Percentiles rank a stretch among this genome's conserved stretches.
Evolutionary conservation across 73 alveolate genomes (phyloP).

Genomic region (Paramecium octaurelia): DNA sequence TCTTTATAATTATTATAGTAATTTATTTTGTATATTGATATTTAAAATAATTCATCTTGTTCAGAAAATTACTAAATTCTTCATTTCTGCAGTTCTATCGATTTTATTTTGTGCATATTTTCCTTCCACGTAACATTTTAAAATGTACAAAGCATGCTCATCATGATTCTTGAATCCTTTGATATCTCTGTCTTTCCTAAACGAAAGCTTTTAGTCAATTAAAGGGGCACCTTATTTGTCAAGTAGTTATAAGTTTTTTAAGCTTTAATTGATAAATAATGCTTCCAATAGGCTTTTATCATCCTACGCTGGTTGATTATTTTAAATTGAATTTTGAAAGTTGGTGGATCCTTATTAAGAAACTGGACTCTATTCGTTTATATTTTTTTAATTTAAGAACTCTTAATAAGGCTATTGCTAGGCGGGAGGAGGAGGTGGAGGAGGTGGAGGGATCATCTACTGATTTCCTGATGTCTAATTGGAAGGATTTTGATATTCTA

Average conservation of each 20-base stretch:
- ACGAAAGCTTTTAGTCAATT: background rate
- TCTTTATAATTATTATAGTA: background rate
- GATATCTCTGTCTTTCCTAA: background rate
- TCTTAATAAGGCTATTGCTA: background rate
- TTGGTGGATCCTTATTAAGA: background rate
- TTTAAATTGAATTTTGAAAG: background rate
- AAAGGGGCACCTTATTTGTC: background rate
- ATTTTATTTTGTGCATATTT: background rate
- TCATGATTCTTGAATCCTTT: background rate
- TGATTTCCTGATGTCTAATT: background rate
- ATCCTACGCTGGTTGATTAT: background rate
- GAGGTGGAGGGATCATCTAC: background rate
- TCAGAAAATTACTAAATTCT: background rate
- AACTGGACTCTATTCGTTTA: background rate
- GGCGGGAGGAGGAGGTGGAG: background rate
- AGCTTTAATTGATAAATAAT: background rate
- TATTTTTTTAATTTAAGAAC: background rate
- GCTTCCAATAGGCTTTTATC: background rate
- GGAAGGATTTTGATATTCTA: background rate
- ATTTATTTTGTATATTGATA: background rate
- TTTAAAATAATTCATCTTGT: background rate
- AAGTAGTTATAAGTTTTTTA: background rate
- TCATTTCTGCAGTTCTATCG: background rate
- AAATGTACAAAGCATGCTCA: background rate
- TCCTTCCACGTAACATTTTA: background rate